Evolutionary conservation across 2,329 filamentous ascomycete species (phyloP).

Genomic region (Falciphora oryzae): DNA sequence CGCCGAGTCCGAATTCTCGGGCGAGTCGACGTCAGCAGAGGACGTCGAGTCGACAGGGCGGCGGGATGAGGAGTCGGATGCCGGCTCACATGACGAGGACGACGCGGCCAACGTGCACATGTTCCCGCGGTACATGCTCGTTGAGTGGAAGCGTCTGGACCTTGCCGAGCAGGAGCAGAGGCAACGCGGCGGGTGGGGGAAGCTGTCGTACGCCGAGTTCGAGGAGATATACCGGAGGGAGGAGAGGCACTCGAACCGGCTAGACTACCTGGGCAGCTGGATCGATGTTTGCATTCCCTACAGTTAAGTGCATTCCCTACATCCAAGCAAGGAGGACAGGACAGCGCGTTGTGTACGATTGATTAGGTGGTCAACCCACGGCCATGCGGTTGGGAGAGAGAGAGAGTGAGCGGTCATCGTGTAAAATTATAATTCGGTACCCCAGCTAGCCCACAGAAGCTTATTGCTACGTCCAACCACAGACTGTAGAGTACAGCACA

Average conservation of each 20-base stretch:
- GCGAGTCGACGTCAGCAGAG: conserved; percentile 6
- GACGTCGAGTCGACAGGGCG: conserved; percentile 7
- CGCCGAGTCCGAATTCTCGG: conserved; percentile 1
- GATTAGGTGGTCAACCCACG: no score
- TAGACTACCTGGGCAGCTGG: conserved; percentile 85
- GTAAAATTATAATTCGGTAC: not conserved
- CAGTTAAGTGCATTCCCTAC: conserved; percentile 1
- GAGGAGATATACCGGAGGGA: conserved; percentile 65
- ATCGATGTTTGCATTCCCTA: conserved; percentile 73
- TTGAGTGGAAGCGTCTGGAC: conserved; percentile 52
- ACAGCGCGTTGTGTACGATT: not conserved
- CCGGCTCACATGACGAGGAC: not conserved
- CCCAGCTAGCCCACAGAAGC: not conserved
- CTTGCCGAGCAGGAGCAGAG: conserved; percentile 62
- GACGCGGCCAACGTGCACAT: not conserved
- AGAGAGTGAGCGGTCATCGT: not conserved
- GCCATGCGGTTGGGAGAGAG: no score
- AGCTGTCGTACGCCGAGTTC: conserved; percentile 75
- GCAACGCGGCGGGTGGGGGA: conserved; percentile 71
- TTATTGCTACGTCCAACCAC: not conserved
- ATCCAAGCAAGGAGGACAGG: conserved; percentile 34
- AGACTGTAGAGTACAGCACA: no score
- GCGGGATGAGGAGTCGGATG: conserved; percentile 6
- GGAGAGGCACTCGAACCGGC: conserved; percentile 54
- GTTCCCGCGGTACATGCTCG: conserved; percentile 31